Conservation (phyloP, 2,329 filamentous ascomycete genomes). For the Rutstroemia sp. region DNA sequence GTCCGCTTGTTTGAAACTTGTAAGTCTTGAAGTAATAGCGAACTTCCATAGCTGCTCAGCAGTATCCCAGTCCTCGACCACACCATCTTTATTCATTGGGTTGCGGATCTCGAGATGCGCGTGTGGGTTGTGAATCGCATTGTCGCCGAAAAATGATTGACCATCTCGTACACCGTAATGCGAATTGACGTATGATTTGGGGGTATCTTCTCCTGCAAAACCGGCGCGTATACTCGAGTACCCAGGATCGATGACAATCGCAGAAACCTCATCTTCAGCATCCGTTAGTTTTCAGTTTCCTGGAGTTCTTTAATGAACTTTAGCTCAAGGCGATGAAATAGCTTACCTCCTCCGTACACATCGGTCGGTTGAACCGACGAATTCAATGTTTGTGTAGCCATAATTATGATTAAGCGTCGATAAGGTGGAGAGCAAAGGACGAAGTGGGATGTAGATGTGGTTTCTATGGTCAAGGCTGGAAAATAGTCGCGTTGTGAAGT, state of each 20-base stretch:
- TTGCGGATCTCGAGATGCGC: slow-evolving; percentile 78
- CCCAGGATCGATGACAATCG: slow-evolving; percentile 91
- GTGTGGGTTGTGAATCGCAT: slow-evolving; percentile 72
- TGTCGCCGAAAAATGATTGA: slow-evolving; percentile 74
- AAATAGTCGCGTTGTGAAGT: slow-evolving; percentile 7
- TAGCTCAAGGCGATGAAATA: slow-evolving; percentile 4
- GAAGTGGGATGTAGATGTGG: not conserved
- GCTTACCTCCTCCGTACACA: slow-evolving; percentile 54
- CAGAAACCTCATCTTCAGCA: slow-evolving; percentile 82
- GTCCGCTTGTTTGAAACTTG: slow-evolving; percentile 62
- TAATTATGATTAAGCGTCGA: slow-evolving; percentile 22
- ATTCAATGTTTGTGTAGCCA: slow-evolving; percentile 51
- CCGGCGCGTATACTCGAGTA: slow-evolving; percentile 88
- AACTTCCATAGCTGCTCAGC: slow-evolving; percentile 89
- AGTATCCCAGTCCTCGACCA: slow-evolving; percentile 94
- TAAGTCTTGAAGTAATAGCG: slow-evolving; percentile 80
- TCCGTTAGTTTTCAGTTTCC: slow-evolving; percentile 1
- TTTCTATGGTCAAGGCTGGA: not conserved
- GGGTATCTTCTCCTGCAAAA: slow-evolving; percentile 95
- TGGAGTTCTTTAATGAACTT: not conserved
- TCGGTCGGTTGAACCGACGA: slow-evolving; percentile 53
- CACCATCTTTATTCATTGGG: slow-evolving; percentile 81
- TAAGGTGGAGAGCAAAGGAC: not conserved
- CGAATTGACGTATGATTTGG: slow-evolving; percentile 86
- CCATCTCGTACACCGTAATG: slow-evolving; percentile 65